Conservation (phyloP, 345 rosid species). For the Barbarea vulgaris region DNA sequence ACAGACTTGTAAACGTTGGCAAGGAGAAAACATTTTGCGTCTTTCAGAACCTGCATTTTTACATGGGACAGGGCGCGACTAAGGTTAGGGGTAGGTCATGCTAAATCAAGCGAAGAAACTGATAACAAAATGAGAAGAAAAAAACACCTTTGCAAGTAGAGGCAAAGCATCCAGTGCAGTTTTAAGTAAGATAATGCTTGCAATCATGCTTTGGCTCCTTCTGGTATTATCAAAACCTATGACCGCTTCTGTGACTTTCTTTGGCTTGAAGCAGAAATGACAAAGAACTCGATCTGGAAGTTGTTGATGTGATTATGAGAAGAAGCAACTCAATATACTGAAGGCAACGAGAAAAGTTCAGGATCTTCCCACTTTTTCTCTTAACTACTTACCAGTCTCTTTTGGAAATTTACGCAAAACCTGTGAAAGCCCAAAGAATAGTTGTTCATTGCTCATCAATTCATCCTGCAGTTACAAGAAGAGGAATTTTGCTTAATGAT, state of each 20-base stretch:
- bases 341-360: constrained; percentile 18
- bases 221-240: constrained; percentile 62
- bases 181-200: constrained; percentile 93
- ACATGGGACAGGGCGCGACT: constrained; percentile 7
- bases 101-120: constrained; percentile 2
- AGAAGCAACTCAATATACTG: constrained; percentile 16
- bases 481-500: constrained; percentile 21
- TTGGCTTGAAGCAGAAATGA: constrained; percentile 96
- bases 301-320: constrained; percentile 26
- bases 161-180: constrained; percentile 97
- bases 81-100: constrained; percentile 10
- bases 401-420: constrained; percentile 93
- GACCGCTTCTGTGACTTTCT: constrained; percentile 72
- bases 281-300: constrained; percentile 89
- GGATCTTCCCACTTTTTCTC: constrained; percentile 23
- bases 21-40: constrained; percentile 86
- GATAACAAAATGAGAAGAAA: constrained; percentile 22
- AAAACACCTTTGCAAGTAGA: constrained; percentile 68
- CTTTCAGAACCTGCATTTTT: constrained; percentile 72
- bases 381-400: constrained; percentile 70
- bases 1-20: constrained; percentile 71
- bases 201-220: constrained; percentile 81
- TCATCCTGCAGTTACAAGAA: constrained; percentile 70
- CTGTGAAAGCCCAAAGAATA: constrained; percentile 95
- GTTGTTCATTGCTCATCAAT: constrained; percentile 90